Percentiles rank a stretch among this genome's conserved stretches.
These are phyloP conservation scores for Leonotis leonurus DNA, from an alignment of 257 asterid genomes.

Conservation along the genomic window DNA sequence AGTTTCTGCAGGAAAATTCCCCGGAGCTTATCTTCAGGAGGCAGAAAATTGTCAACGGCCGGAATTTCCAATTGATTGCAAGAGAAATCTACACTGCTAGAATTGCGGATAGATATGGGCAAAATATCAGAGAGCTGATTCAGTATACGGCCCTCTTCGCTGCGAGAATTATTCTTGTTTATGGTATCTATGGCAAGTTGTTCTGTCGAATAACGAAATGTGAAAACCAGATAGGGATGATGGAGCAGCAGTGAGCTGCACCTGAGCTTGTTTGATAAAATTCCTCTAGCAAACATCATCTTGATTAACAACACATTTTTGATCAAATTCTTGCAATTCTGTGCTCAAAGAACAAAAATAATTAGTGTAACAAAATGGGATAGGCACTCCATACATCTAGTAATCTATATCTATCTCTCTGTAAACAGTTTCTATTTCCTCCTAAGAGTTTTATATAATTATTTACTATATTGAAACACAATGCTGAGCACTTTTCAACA, in stretches of 20 bases:
- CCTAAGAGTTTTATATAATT: no score
- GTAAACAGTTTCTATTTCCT: no score
- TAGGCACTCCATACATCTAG: no score
- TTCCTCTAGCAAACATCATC: constrained; percentile 26
- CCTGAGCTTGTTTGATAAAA: constrained; percentile 17
- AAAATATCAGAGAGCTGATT: constrained; percentile 48
- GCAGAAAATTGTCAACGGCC: constrained; percentile 48
- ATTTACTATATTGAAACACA: no score
- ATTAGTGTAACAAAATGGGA: no score
- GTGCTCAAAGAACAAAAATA: not conserved
- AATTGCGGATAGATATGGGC: constrained; percentile 30
- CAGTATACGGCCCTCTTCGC: constrained; percentile 48
- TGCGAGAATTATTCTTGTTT: not conserved
- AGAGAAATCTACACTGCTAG: constrained; percentile 6
- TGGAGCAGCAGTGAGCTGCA: constrained; percentile 7
- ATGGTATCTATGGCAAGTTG: constrained; percentile 3
- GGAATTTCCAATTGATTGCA: constrained; percentile 12
- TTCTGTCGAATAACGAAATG: constrained; percentile 26
- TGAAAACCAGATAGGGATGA: constrained; percentile 5
- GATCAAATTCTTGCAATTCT: not conserved
- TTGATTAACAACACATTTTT: not conserved
- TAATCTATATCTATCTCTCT: no score
- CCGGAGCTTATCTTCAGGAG: constrained; percentile 71
- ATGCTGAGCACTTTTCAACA: no score
- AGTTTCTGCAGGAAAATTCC: constrained; percentile 76